Base-by-base conservation (phyloP, 2,329 filamentous ascomycete genomes). In the Trichophyton equinum region DNA sequence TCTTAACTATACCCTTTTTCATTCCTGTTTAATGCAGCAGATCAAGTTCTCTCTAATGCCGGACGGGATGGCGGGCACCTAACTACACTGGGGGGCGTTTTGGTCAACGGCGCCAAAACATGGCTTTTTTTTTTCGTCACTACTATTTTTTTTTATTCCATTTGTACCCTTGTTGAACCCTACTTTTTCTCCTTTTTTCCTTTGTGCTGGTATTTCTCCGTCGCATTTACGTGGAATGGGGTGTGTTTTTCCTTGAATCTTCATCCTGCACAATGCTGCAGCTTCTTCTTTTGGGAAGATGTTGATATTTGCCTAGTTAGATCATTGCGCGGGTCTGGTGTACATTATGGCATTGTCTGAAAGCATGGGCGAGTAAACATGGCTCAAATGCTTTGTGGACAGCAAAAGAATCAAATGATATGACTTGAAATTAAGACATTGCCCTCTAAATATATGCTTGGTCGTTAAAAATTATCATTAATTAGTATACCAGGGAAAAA, bases 91-190 rank as follows among this genome's bases (percentile, higher is more conserved):
- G 30, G 49, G 30, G 51, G 51, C 51, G 51, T 55, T 36, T 55
- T 36, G 51, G 51, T 55, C 51, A 55, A 36, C 27, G 51, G 51
- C 51, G 51, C 51, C 51, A 55, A 33, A 55, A 55, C 51, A 55
- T 11, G 51, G 30, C 51, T 18, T 18, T 20, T 8, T 49, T 20
- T 51, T 53, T 33, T 30, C 22, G 15, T 15, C 20, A 18, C 15
- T 4, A 13, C 22, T 49, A 4, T 55, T 55, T 33, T 9, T 9
- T n/a, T 33, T 38, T 18, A 11, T 36, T 36, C 8, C 46, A 51
- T 22, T 51, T 27, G 40, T 51, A n/a, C 33, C n/a, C 38, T 36
- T n/a, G 6, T 55, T 33, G 27, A 55, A 25, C 13, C 13, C 13
- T 55, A 8, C 8, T 53, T 53, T 53, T 53, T 20, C 27, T 30